phyloP scores from a whole-genome alignment of 2,329 filamentous ascomycete genomes.

The Pseudopyrenochaeta lycopersici region DNA sequence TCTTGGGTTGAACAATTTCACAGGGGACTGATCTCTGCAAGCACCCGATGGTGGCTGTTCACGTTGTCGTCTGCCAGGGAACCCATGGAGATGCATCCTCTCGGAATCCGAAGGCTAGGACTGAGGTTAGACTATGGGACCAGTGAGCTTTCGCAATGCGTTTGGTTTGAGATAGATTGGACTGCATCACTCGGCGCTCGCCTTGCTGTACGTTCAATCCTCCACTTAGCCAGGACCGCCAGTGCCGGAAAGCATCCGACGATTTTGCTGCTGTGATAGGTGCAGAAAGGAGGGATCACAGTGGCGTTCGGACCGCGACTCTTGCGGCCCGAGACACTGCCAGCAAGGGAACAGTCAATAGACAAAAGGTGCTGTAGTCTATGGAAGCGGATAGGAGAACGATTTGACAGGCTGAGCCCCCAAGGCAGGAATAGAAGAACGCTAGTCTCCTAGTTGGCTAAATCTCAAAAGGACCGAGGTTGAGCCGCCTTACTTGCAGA shows the following conservation, averaged over 20 bases:
- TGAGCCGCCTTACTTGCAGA: too few species aligned
- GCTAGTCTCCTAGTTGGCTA: too few species aligned
- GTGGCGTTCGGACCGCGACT: neutral
- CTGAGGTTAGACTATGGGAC: neutral
- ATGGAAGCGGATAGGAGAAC: neutral
- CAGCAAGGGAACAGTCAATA: neutral
- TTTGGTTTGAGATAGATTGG: slow-evolving; percentile 1
- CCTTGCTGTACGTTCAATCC: neutral
- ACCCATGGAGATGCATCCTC: neutral
- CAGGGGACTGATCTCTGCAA: neutral
- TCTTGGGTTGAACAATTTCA: neutral
- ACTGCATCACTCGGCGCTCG: neutral
- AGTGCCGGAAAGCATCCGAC: neutral
- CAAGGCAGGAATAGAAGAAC: too few species aligned
- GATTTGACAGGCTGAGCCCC: neutral
- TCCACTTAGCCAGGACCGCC: neutral
- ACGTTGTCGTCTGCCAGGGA: neutral
- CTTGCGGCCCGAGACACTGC: neutral
- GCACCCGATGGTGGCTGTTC: neutral
- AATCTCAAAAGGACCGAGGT: too few species aligned
- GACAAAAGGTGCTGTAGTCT: neutral
- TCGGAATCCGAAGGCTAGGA: neutral
- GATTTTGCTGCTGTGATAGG: neutral
- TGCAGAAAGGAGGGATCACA: neutral
- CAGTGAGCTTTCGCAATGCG: neutral